Conservation (phyloP, 75 land plant genomes). For the Picea glauca region DNA sequence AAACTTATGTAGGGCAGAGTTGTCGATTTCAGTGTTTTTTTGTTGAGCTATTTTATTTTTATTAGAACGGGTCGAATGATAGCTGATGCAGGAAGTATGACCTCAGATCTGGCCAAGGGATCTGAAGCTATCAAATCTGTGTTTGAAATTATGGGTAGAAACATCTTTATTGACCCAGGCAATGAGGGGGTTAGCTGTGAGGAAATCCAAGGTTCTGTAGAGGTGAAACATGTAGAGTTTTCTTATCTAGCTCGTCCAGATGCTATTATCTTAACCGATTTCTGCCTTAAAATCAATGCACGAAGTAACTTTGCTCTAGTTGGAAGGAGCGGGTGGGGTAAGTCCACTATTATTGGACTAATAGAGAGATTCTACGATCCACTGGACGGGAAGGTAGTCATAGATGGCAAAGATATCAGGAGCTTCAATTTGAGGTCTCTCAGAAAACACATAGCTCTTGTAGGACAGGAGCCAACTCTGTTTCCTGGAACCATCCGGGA, state of each 20-base stretch:
- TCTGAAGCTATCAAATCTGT: slow-evolving; percentile 49
- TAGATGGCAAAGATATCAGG: slow-evolving; percentile 51
- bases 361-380: slow-evolving; percentile 80
- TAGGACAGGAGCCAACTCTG: slow-evolving; percentile 76
- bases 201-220: slow-evolving; percentile 37
- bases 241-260: slow-evolving; percentile 74
- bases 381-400: slow-evolving; percentile 36
- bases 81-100: slow-evolving; percentile 81
- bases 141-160: slow-evolving; percentile 56
- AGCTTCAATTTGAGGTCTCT: slow-evolving; percentile 37
- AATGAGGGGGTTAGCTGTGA: slow-evolving; percentile 16
- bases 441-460: slow-evolving; percentile 55
- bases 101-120: slow-evolving; percentile 64
- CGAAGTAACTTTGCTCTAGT: slow-evolving; percentile 57
- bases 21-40: slow-evolving; percentile 25
- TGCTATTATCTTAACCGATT: slow-evolving; percentile 39
- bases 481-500: slow-evolving; percentile 62
- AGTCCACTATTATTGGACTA: slow-evolving; percentile 65
- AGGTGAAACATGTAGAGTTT: slow-evolving; percentile 47
- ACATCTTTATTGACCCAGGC: slow-evolving; percentile 42
- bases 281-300: slow-evolving; percentile 44
- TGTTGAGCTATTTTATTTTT: slow-evolving; percentile 50
- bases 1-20: slow-evolving; percentile 21
- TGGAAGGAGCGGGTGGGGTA: slow-evolving; percentile 78
- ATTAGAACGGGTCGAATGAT: slow-evolving; percentile 57